Evolutionary conservation across 768 basidiomycete genomes (phyloP).

Genomic region (Russula compacta): DNA sequence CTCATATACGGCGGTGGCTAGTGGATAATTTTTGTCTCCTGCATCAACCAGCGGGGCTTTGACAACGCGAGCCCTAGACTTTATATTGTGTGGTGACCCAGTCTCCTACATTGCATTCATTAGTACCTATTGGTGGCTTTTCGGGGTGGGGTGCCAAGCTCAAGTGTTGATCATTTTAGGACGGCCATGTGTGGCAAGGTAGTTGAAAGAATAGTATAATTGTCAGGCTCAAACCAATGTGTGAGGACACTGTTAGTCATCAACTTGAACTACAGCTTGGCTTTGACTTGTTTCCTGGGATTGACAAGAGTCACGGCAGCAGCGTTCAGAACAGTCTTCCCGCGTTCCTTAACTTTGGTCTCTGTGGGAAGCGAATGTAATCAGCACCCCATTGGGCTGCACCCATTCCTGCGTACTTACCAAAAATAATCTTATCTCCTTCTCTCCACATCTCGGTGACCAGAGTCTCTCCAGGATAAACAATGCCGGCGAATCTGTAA

Average conservation of each 20-base stretch:
- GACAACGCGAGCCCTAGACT: too few relatives aligned
- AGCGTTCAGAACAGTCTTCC: conserved; percentile 58
- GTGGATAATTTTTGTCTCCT: too few relatives aligned
- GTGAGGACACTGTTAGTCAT: not conserved
- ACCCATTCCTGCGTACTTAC: conserved; percentile 38
- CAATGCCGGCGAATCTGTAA: conserved; percentile 76
- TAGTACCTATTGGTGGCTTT: not conserved
- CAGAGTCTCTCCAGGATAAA: conserved; percentile 93
- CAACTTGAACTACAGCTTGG: conserved; percentile 42
- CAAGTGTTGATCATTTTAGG: not conserved
- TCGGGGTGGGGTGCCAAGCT: not conserved
- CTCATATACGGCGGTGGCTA: too few relatives aligned
- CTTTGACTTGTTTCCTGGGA: conserved; percentile 33
- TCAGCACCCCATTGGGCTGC: not conserved
- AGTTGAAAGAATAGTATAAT: not conserved
- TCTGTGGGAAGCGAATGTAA: conserved; percentile 34
- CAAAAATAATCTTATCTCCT: conserved; percentile 80
- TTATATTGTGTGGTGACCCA: not conserved
- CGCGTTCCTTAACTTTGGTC: conserved; percentile 83
- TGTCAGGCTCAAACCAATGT: not conserved
- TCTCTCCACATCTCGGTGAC: conserved; percentile 99
- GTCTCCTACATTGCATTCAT: not conserved
- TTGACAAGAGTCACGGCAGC: conserved; percentile 71
- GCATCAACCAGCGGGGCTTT: too few relatives aligned
- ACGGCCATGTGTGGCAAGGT: not conserved